Evolutionary conservation across 257 asterid genomes (phyloP).

Genomic region (Solanum rostratum): DNA sequence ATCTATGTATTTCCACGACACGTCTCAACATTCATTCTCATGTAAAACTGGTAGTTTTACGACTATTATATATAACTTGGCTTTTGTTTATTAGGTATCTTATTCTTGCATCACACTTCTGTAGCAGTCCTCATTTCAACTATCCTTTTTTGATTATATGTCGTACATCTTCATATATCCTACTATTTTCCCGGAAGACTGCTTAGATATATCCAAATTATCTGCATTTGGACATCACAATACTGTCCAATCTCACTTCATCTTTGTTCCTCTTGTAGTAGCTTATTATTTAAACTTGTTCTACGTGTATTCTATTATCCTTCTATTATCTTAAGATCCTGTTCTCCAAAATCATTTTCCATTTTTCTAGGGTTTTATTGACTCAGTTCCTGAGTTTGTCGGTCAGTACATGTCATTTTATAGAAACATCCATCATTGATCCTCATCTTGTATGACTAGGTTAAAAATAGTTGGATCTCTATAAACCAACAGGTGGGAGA

Average conservation of each 20-base stretch:
- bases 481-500: neutral
- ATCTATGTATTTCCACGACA: neutral
- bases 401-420: neutral
- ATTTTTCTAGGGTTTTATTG: neutral
- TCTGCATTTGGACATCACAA: neutral
- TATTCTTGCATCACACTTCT: neutral
- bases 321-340: neutral
- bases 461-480: neutral
- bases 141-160: neutral
- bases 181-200: neutral
- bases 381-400: neutral
- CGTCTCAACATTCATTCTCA: neutral
- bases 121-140: neutral
- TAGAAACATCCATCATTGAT: neutral
- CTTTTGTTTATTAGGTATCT: neutral
- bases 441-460: neutral
- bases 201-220: neutral
- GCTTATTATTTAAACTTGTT: neutral
- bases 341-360: neutral
- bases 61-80: neutral
- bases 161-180: neutral
- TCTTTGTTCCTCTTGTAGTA: neutral
- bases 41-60: neutral
- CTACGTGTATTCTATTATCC: neutral
- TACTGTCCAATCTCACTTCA: neutral